phyloP scores from a whole-genome alignment of 2,329 filamentous ascomycete species.

The Trichoderma semiorbis region DNA sequence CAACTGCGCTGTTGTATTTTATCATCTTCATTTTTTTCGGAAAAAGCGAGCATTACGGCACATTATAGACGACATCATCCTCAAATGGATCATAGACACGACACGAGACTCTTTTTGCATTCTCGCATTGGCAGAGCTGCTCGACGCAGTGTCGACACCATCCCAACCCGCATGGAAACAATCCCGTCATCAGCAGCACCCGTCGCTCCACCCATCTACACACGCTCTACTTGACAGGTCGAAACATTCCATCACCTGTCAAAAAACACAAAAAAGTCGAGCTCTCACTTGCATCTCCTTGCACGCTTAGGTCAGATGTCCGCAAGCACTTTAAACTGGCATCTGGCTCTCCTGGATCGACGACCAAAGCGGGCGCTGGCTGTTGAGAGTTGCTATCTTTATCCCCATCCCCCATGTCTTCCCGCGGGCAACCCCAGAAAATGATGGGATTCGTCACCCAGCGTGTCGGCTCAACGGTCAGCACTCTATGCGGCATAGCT shows the following conservation, averaged over 20 bases:
- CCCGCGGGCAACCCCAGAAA: slow-evolving; percentile 1
- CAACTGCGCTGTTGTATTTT: background rate
- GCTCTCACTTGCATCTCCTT: slow-evolving; percentile 11
- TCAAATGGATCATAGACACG: background rate
- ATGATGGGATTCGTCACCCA: slow-evolving; percentile 10
- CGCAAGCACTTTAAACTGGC: background rate
- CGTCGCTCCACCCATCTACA: background rate
- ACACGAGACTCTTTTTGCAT: background rate
- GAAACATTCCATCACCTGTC: background rate
- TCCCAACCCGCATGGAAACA: background rate
- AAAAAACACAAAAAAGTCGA: background rate
- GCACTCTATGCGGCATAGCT: slow-evolving; percentile 16
- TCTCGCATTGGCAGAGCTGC: background rate
- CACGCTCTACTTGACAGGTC: background rate
- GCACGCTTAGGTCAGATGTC: slow-evolving; percentile 14
- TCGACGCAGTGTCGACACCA: background rate
- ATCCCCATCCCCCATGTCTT: slow-evolving; percentile 10
- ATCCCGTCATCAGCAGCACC: background rate
- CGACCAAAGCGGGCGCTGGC: slow-evolving; percentile 13
- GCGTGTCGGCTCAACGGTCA: slow-evolving; percentile 5
- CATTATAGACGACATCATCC: background rate
- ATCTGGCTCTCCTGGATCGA: background rate
- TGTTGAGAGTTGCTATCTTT: background rate
- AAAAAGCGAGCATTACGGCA: background rate
- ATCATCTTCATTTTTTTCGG: background rate